phyloP scores from a whole-genome alignment of 2,329 filamentous ascomycete genomes.

The Falciphora oryzae region DNA sequence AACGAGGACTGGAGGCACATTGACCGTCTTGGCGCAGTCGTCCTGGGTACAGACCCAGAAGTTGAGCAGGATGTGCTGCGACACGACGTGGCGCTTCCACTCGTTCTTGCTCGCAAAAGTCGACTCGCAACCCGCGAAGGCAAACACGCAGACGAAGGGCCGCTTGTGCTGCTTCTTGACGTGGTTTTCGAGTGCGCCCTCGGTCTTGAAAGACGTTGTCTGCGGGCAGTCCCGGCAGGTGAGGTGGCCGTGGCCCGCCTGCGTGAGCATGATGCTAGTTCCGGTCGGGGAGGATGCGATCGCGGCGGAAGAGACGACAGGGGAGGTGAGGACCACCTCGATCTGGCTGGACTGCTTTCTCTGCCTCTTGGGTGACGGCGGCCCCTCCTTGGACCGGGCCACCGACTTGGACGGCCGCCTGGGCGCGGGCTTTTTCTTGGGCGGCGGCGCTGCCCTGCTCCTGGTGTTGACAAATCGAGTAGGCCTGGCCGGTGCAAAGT shows the following conservation, averaged over 20 bases:
- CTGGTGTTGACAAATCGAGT: too few relatives aligned
- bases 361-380: slow-evolving; percentile 2
- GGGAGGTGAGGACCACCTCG: not conserved
- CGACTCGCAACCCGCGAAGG: slow-evolving; percentile 66
- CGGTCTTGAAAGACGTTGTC: slow-evolving; percentile 34
- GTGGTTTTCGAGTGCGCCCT: slow-evolving; percentile 39
- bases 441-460: too few relatives aligned
- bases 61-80: slow-evolving; percentile 69
- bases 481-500: not conserved
- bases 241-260: not conserved
- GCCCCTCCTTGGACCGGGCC: too few relatives aligned
- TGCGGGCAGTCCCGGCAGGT: slow-evolving; percentile 30
- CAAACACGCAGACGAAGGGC: slow-evolving; percentile 71
- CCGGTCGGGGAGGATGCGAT: not conserved
- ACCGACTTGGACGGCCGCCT: too few relatives aligned
- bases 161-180: slow-evolving; percentile 47
- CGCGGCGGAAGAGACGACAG: not conserved
- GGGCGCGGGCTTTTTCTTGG: too few relatives aligned
- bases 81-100: slow-evolving; percentile 85
- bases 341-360: not conserved
- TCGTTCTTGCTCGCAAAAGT: slow-evolving; percentile 83
- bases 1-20: too few relatives aligned
- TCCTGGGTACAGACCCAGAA: slow-evolving; percentile 73
- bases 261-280: not conserved
- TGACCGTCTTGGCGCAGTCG: slow-evolving; percentile 34